Base-by-base conservation (phyloP, 805 yeast genomes). In the Ascoidea tarda region DNA sequence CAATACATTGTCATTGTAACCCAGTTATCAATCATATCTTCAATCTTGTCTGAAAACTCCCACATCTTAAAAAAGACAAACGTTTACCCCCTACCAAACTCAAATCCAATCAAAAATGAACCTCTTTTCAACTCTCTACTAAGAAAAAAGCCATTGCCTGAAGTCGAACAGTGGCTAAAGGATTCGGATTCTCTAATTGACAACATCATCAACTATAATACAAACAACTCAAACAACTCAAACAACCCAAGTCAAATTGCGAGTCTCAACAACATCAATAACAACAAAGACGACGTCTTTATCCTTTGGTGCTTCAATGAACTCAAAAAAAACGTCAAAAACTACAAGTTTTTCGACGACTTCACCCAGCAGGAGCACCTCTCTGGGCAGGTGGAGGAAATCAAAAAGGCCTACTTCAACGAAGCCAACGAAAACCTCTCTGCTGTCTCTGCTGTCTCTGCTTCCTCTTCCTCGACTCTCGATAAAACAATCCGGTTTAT, bases 71-170 rank as follows among this genome's bases (percentile, higher is more conserved):
- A 75, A 48, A 67, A 77, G 5, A 81, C 95, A 0, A 88, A 86
- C 51, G 90, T 82, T 1, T 91, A 79, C 61, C 99, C 99, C 1
- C 70, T 87, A 52, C 84, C 90, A 0, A 75, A 76, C 21, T 93
- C 91, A 63, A 97, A 97, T 6, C 79, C 95, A 0, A 77, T 87
- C 0, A 84, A 87, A 48, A 90, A 87, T 57, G 90, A 86, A 60
- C 86, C 88, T 1, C 72, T 93, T 44, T 68, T 90, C 50, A 85
- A 95, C 0, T 89, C 97, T 0, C 70, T 93, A 55, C 66, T 93
- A 55, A 75, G 98, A 54, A 93, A 90, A 64, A 91, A 90, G 63
- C 83, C 84, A 50, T 70, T 87, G 8, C 98, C 99, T 0, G 97
- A 90, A 57, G 95, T 91, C 2, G 86, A 81, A 51, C 85, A 79